Evolutionary conservation across 2,329 filamentous ascomycete genomes (phyloP), one percentile per base, ranked within the genome.

Genomic region (Phyllosticta paracitricarpa): DNA sequence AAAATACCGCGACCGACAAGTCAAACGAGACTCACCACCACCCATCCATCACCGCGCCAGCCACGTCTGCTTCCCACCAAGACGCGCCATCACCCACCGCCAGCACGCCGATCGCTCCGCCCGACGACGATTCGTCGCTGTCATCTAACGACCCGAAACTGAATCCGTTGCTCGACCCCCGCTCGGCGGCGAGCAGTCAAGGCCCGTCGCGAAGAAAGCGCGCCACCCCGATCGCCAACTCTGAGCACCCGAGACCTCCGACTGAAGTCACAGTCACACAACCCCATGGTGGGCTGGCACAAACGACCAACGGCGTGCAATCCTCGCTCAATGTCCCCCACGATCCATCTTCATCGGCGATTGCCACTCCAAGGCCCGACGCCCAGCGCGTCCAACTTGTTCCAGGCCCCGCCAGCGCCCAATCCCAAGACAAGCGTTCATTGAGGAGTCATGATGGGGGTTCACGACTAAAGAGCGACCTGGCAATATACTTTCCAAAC

Each of bases 401-500:
- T 51, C 56, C 56, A 35, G 51, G 67, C 9, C 26, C 65, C 8
- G 63, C 64, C 60, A 52, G 60, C 62, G 40, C 63, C 57, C 59
- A 65, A 62, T 26, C 53, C 8, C 65, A 85, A 63, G 86, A 89
- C 66, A 88, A 84, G 72, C 78, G 92, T 69, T 93, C 91, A 71
- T 78, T 97, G 72, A 84, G 93, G 64, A 96, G 91, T 58, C 89
- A 95, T 69, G 91, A 96, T 71, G 83, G 82, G 68, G 89, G 88
- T 10, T 87, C 87, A 58, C 83, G 90, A 67, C 87, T 91, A 76
- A 96, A 95, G 80, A 97, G 91, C 75, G 92, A 97, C 71, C 81
- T 97, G 64, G 87, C 91, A 48, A 83, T 85, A 56, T 97, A 96
- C 76, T 97, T 97, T 70, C 86, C 89, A 58, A 92, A 95, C 70